These are phyloP conservation scores for Macrotyloma uniflorum DNA, from an alignment of 306 rosid genomes.

Conservation along the genomic window DNA sequence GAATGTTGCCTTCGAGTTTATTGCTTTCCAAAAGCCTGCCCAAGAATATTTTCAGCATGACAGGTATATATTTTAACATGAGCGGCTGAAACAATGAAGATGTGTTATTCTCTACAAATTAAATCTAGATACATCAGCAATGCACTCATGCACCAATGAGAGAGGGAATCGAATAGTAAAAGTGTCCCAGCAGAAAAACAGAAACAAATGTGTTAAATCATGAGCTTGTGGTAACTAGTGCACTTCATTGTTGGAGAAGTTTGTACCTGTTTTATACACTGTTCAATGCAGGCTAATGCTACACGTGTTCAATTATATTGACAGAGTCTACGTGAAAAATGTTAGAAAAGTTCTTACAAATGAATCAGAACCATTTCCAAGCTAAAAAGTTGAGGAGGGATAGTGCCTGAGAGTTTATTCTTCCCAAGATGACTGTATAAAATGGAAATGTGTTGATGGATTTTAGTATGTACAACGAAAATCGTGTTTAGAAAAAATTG, in stretches of 20 bases:
- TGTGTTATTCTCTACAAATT: background rate
- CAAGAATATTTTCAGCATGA: background rate
- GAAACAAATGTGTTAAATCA: background rate
- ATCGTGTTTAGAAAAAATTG: background rate
- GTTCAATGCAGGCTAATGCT: background rate
- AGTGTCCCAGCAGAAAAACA: background rate
- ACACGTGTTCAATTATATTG: background rate
- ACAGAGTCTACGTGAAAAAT: background rate
- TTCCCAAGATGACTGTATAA: conserved; percentile 61
- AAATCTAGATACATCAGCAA: background rate
- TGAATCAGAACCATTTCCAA: conserved; percentile 52
- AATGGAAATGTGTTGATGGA: conserved; percentile 4
- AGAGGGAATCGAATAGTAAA: background rate
- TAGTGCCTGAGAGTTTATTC: conserved; percentile 48
- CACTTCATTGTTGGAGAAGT: background rate
- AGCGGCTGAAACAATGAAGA: background rate
- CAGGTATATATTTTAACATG: conserved; percentile 8
- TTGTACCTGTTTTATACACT: background rate
- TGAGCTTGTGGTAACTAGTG: background rate
- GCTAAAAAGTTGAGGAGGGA: conserved; percentile 53
- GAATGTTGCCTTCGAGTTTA: conserved; percentile 51
- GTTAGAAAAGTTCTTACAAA: conserved; percentile 52
- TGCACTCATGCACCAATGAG: background rate
- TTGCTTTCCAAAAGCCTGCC: conserved; percentile 60
- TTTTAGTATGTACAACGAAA: conserved; percentile 1